Evolutionary conservation across 192 early-diverging fungal species (phyloP).

Genomic region (Coemansia sp.): DNA sequence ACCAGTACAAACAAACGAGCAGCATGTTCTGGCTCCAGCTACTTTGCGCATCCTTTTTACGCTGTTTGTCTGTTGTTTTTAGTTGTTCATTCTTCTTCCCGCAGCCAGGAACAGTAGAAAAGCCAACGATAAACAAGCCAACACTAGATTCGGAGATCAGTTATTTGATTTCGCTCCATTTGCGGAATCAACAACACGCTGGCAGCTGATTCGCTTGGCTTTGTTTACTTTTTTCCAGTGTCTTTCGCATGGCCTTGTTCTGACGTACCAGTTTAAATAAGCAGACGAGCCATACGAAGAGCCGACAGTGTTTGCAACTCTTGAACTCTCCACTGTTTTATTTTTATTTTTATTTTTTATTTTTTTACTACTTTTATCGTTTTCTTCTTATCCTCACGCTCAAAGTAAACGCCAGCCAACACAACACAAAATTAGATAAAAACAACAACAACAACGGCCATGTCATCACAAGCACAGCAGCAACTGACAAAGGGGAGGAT

Average conservation of each 20-base stretch:
- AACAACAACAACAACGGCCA: slow-evolving; percentile 7
- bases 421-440: neutral
- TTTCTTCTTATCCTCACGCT: neutral
- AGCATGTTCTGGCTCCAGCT: neutral
- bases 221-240: too few species aligned
- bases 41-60: neutral
- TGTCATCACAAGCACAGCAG: slow-evolving; percentile 29
- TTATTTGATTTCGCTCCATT: slow-evolving; percentile 2
- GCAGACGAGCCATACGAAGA: too few species aligned
- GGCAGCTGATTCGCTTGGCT: neutral
- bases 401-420: neutral
- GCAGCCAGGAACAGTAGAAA: neutral
- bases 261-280: too few species aligned
- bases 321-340: slow-evolving; percentile 9
- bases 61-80: neutral
- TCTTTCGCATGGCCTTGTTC: too few species aligned
- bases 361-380: neutral
- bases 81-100: neutral
- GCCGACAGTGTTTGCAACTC: too few species aligned
- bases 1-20: neutral
- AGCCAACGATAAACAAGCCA: neutral
- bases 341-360: neutral
- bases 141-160: neutral
- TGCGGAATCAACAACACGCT: neutral
- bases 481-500: slow-evolving; percentile 64